Base-by-base conservation (phyloP, 257 asterid species). In the Mentha longifolia region DNA sequence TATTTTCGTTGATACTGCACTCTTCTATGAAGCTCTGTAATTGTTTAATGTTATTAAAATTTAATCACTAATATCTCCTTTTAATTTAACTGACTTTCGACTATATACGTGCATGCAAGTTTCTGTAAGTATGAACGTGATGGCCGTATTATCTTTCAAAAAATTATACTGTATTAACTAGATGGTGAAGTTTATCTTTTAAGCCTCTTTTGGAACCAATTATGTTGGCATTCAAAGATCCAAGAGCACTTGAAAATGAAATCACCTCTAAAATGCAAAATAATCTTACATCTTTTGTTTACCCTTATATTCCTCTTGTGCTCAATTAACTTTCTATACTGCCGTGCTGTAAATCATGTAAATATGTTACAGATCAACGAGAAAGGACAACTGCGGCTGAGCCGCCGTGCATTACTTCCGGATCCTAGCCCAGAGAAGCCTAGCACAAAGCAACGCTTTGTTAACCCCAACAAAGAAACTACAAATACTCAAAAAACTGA, bases 321-420 rank as follows among this genome's bases (percentile, higher is more conserved):
- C 11, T 14, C 61, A 59, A 43, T 59, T 14, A 28, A 3, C 50
- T 46, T 42, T 67, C 54, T 54, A 71, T 9, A 6, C 12, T 12
- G 62, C 19, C 2, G 25, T 63, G 49, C 58, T 61, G 45, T 45
- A 22, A 70, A 25, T 51, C 41, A 63, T 52, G 20, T 25, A 20
- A 61, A 72, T 57, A 28, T 70, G 42, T 60, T 78, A 65, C 87
- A 92, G 97, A 76, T 92, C 82, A 94, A 94, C 79, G 99, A 91
- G 79, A 94, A 89, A 82, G 99, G 99, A 60, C 97, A 94, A 73
- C 92, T 94, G 74, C 91, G 99, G 43, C 73, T 94, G 77, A 94
- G 99, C 78, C 92, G 85, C 22, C 97, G 97, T 58, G 97, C 93
- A 46, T 85, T 94, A 77, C 96, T 94, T 79, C 96, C 99, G 14